These are phyloP conservation scores for Fraxinus velutina DNA, from an alignment of 305 asterid genomes.

Conservation along the genomic window DNA sequence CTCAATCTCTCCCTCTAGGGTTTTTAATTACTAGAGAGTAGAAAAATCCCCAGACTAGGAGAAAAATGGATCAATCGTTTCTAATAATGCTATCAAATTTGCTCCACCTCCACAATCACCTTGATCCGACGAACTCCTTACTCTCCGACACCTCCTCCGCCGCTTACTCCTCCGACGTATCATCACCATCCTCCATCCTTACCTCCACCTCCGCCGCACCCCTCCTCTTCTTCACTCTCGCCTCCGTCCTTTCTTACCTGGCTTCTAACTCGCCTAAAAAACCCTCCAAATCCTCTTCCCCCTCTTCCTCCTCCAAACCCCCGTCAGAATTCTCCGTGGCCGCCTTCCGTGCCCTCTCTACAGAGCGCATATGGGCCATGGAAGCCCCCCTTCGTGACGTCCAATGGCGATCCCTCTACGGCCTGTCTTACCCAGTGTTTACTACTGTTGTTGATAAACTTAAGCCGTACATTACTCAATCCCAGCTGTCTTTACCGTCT, in stretches of 20 bases:
- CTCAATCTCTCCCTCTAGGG: conserved; percentile 26
- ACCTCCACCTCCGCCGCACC: conserved; percentile 85
- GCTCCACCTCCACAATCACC: conserved; percentile 75
- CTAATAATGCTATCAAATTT: conserved; percentile 73
- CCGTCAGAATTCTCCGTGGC: conserved; percentile 82
- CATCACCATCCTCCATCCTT: conserved; percentile 57
- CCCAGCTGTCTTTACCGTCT: conserved; percentile 90
- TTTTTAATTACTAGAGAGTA: neutral
- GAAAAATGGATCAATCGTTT: conserved; percentile 73
- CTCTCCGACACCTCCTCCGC: conserved; percentile 55
- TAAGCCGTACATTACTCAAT: conserved; percentile 84
- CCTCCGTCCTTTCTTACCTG: conserved; percentile 80
- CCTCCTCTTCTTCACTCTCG: conserved; percentile 83
- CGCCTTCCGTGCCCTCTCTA: conserved; percentile 93
- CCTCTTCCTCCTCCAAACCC: conserved; percentile 42
- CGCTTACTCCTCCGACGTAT: conserved; percentile 37
- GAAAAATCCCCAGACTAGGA: neutral
- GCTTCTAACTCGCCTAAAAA: conserved; percentile 60
- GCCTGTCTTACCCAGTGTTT: conserved; percentile 86
- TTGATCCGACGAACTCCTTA: conserved; percentile 65
- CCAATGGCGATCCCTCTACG: conserved; percentile 94
- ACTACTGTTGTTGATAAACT: conserved; percentile 91
- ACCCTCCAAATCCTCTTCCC: conserved; percentile 39
- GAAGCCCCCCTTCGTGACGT: conserved; percentile 93
- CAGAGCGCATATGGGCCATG: conserved; percentile 96